Conservation (phyloP, 129 eudicot genomes). For the Saposhnikovia divaricata region DNA sequence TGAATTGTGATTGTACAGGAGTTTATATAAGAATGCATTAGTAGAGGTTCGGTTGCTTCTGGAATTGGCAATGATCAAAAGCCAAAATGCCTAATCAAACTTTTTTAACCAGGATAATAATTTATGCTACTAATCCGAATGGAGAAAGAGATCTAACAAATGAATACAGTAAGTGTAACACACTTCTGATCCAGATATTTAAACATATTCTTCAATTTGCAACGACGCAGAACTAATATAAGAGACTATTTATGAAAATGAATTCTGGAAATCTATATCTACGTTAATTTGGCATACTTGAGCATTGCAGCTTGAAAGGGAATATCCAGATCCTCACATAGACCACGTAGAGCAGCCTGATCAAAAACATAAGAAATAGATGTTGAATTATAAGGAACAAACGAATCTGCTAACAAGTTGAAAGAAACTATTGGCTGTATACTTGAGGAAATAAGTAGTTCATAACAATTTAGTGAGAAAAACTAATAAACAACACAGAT, state of each 20-base stretch:
- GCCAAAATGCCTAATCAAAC: not conserved
- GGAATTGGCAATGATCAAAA: not conserved
- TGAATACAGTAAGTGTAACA: not conserved
- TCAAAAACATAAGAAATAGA: slow-evolving; percentile 11
- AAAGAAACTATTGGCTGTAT: not conserved
- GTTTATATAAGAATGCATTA: not conserved
- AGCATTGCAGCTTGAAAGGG: slow-evolving; percentile 95
- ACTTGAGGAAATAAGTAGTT: not conserved
- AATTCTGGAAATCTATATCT: not conserved
- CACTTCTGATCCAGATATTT: not conserved
- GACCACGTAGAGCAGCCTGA: slow-evolving; percentile 74
- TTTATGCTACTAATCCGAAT: not conserved
- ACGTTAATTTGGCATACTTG: slow-evolving; percentile 42
- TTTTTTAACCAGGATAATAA: not conserved
- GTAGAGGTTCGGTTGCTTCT: not conserved
- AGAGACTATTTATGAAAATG: not conserved
- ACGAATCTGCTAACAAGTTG: not conserved
- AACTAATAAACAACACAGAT: not conserved
- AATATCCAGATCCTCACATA: slow-evolving; percentile 74
- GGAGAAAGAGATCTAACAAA: not conserved
- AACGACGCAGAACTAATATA: not conserved
- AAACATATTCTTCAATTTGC: not conserved
- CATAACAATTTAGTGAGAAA: not conserved
- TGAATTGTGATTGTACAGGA: not conserved
- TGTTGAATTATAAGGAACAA: not conserved